Evolutionary conservation across 1,139 yeast species (phyloP).

Genomic region (Suhomyces anneliseae): DNA sequence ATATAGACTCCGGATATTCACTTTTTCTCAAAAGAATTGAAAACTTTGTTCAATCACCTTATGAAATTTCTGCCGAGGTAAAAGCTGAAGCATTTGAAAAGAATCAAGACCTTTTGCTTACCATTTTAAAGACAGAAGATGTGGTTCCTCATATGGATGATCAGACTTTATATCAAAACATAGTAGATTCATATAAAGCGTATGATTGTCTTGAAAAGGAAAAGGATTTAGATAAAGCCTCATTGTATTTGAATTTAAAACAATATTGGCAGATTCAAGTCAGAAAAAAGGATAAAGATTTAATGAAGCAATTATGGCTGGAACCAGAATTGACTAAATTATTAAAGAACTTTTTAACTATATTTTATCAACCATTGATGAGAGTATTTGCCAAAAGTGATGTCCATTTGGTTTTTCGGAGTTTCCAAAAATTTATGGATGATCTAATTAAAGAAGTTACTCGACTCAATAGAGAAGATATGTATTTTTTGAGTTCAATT

Average conservation of each 20-base stretch:
- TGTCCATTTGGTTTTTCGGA: conserved; percentile 71
- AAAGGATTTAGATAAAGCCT: conserved; percentile 17
- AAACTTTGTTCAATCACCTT: conserved; percentile 19
- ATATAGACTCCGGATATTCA: conserved; percentile 19
- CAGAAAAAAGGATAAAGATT: conserved; percentile 71
- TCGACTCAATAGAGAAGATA: conserved; percentile 48
- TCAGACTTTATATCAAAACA: conserved; percentile 5
- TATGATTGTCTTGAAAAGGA: conserved; percentile 20
- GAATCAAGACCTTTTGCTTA: conserved; percentile 25
- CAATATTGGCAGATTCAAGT: conserved; percentile 65
- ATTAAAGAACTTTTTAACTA: conserved; percentile 67
- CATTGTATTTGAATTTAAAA: conserved; percentile 48
- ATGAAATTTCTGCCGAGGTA: conserved; percentile 20
- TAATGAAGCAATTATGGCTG: conserved; percentile 76
- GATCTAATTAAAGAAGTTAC: conserved; percentile 60
- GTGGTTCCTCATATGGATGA: conserved; percentile 18
- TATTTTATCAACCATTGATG: conserved; percentile 84
- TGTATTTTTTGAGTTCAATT: conserved; percentile 43
- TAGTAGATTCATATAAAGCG: conserved; percentile 21
- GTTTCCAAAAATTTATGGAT: conserved; percentile 69
- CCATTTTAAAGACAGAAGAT: conserved; percentile 23
- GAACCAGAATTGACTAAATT: conserved; percentile 76
- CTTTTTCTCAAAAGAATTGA: conserved; percentile 29
- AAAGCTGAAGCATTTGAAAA: conserved; percentile 23
- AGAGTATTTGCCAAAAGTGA: conserved; percentile 73